Evolutionary conservation across 305 asterid species (phyloP).

Genomic region (Solanum aculeatissimum): DNA sequence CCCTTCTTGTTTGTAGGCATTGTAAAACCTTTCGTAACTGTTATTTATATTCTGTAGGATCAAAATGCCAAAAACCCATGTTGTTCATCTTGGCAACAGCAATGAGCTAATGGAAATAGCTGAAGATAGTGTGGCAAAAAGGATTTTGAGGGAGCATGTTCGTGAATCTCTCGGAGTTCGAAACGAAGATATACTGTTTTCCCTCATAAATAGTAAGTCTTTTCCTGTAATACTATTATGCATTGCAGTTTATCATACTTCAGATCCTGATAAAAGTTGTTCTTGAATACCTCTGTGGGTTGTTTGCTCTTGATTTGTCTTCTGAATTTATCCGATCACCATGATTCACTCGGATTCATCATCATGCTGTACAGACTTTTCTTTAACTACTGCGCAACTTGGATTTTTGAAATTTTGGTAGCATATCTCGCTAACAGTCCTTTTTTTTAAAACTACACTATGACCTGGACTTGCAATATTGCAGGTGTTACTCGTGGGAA

Average conservation of each 20-base stretch:
- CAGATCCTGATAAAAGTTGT: neutral
- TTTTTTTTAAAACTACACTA: neutral
- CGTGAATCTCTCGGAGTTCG: constrained; percentile 86
- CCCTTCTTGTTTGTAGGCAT: neutral
- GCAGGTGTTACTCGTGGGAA: constrained; percentile 98
- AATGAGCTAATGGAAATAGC: constrained; percentile 86
- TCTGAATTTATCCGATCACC: neutral
- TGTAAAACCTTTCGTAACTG: neutral
- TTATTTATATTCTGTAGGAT: constrained; percentile 36
- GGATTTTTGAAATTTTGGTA: neutral
- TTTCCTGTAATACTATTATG: constrained; percentile 2
- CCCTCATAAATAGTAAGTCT: constrained; percentile 80
- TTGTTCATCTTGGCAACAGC: constrained; percentile 98
- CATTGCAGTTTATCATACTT: neutral
- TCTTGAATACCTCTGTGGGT: neutral
- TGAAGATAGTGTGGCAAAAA: constrained; percentile 68
- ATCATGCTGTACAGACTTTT: neutral
- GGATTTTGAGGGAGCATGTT: constrained; percentile 76
- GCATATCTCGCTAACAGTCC: neutral
- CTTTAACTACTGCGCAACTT: neutral
- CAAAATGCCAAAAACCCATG: constrained; percentile 88
- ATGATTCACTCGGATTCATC: neutral
- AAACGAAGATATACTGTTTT: constrained; percentile 73
- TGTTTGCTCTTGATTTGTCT: neutral
- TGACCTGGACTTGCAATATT: constrained; percentile 7